Conservation (phyloP, 2,329 filamentous ascomycete genomes). For the Nothophaeocryptopus gaeumannii region DNA sequence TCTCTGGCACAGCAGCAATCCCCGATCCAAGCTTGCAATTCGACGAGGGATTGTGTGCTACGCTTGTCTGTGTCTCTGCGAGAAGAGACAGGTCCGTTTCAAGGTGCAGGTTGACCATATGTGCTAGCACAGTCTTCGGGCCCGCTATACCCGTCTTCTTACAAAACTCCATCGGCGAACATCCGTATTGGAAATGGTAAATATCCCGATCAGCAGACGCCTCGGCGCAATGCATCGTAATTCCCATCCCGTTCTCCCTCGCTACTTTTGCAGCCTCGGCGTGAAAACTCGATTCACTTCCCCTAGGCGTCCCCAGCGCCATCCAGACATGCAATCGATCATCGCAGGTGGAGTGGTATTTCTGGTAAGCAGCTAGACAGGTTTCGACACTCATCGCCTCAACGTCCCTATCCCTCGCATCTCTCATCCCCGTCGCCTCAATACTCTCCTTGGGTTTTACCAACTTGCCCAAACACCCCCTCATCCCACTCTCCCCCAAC, state of each 20-base stretch:
- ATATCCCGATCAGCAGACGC: slow-evolving; percentile 30
- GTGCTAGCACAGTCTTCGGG: slow-evolving; percentile 49
- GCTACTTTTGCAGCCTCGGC: slow-evolving; percentile 21
- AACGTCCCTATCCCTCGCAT: slow-evolving; percentile 5
- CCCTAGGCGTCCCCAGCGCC: slow-evolving; percentile 4
- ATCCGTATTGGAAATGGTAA: slow-evolving; percentile 32
- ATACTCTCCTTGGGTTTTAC: slow-evolving; percentile 40
- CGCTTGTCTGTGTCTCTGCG: slow-evolving; percentile 41
- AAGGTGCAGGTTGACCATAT: slow-evolving; percentile 52
- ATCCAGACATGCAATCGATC: slow-evolving; percentile 5
- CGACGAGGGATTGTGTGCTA: slow-evolving; percentile 52
- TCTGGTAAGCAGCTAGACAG: background rate
- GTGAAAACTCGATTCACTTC: background rate
- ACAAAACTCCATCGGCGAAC: slow-evolving; percentile 47
- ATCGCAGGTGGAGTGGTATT: background rate
- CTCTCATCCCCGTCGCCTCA: slow-evolving; percentile 1
- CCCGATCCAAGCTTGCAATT: slow-evolving; percentile 54
- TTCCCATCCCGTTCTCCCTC: slow-evolving; percentile 33
- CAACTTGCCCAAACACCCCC: slow-evolving; percentile 46
- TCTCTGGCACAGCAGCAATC: slow-evolving; percentile 46
- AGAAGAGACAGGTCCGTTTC: slow-evolving; percentile 42
- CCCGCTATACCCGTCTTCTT: slow-evolving; percentile 39
- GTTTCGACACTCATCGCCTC: slow-evolving; percentile 1
- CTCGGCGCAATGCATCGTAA: slow-evolving; percentile 32
- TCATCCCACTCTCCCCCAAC: slow-evolving; percentile 45